Evolutionary conservation across 2,329 filamentous ascomycete species (phyloP).

Genomic region (Penicillium psychrosexuale): DNA sequence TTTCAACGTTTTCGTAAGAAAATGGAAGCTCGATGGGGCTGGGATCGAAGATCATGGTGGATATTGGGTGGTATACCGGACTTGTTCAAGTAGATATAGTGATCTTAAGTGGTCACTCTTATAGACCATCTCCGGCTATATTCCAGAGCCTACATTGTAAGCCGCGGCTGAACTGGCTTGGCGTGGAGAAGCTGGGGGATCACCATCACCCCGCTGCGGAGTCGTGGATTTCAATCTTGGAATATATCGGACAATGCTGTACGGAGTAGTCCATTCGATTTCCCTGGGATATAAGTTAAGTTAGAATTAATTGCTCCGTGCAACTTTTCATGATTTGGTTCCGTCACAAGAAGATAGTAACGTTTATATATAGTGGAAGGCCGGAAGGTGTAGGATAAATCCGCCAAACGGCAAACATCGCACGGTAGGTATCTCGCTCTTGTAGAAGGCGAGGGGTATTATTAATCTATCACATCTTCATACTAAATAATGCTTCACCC

Average conservation of each 20-base stretch:
- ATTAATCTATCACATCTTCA: not conserved
- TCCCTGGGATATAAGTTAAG: too few species aligned
- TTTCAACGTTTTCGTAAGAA: conserved; percentile 22
- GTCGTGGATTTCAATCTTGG: not conserved
- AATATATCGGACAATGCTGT: not conserved
- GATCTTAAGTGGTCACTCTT: not conserved
- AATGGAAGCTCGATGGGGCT: conserved; percentile 18
- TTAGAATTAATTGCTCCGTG: too few species aligned
- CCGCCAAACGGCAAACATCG: not conserved
- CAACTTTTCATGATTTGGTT: not conserved
- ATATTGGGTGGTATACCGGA: not conserved
- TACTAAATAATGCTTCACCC: not conserved
- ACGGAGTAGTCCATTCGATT: not conserved
- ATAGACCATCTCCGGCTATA: not conserved
- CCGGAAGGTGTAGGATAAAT: not conserved
- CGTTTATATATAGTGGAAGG: too few species aligned
- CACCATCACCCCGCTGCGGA: conserved; percentile 5
- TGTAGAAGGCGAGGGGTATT: not conserved
- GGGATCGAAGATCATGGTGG: conserved; percentile 23
- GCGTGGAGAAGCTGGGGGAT: conserved; percentile 4
- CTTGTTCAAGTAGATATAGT: not conserved
- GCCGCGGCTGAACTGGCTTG: not conserved
- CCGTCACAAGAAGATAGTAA: not conserved
- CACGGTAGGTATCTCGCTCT: not conserved
- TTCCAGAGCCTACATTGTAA: not conserved